Percentiles rank a stretch among this genome's conserved stretches.
Evolutionary conservation across 495 filamentous ascomycete species (phyloP).

Genomic region (Daldinia grandis): DNA sequence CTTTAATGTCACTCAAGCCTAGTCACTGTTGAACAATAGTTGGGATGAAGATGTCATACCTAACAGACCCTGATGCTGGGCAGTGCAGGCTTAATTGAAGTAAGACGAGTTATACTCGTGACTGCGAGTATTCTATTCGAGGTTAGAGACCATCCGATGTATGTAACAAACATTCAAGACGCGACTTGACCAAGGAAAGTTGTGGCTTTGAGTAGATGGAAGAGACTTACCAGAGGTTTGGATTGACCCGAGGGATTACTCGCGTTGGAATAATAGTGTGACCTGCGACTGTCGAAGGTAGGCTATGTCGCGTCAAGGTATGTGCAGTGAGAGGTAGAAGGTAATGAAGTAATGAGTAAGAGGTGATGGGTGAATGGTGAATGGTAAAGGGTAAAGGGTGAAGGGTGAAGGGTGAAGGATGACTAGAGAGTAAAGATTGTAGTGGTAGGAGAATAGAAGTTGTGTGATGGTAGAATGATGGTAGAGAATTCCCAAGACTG

Average conservation of each 20-base stretch:
- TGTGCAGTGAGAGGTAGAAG: neutral
- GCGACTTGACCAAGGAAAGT: neutral
- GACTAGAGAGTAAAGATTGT: too few relatives aligned
- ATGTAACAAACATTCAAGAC: neutral
- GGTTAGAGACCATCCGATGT: neutral
- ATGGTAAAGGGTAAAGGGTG: too few relatives aligned
- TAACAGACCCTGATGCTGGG: neutral
- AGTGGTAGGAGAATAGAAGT: too few relatives aligned
- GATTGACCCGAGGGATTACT: neutral
- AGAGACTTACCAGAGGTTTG: neutral
- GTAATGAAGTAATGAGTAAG: too few relatives aligned
- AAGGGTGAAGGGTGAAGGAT: too few relatives aligned
- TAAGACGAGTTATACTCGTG: neutral
- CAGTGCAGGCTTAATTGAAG: neutral
- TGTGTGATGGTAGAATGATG: too few relatives aligned
- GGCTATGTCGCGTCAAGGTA: neutral
- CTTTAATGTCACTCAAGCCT: neutral
- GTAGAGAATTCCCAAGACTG: too few relatives aligned
- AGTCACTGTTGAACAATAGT: neutral
- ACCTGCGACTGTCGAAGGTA: neutral
- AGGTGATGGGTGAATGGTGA: too few relatives aligned
- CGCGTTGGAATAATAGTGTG: neutral
- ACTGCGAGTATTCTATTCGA: neutral
- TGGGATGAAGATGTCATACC: neutral
- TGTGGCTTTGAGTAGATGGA: neutral